Percentiles rank a stretch among this genome's conserved stretches.
Evolutionary conservation across 139 green algal genomes (phyloP).

Genomic region (Microglena sp.): DNA sequence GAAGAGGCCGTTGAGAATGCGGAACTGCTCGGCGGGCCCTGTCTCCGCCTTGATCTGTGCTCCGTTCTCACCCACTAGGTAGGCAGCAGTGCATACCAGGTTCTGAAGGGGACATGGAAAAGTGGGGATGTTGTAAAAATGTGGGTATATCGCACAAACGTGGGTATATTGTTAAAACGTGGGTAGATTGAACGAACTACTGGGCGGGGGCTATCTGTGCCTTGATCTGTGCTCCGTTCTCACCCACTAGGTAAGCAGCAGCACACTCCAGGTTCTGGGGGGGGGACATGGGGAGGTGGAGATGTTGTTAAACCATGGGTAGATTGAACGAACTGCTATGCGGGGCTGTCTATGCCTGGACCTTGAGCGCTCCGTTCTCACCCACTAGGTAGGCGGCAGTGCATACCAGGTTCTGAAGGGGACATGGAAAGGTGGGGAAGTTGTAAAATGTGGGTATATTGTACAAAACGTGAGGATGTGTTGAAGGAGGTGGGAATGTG

Average conservation of each 20-base stretch:
- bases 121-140: no score
- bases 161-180: no score
- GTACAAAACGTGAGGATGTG: no score
- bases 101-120: no score
- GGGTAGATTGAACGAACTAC: no score
- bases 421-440: no score
- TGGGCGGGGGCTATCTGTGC: slow-evolving; percentile 38
- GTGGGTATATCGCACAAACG: no score
- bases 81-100: slow-evolving; percentile 63
- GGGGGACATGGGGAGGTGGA: no score
- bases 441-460: no score
- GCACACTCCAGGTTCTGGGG: slow-evolving; percentile 47
- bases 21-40: slow-evolving; percentile 58
- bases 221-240: slow-evolving; percentile 69
- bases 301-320: no score
- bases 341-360: slow-evolving; percentile 32
- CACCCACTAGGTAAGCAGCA: slow-evolving; percentile 78
- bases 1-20: slow-evolving; percentile 66
- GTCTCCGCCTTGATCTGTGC: slow-evolving; percentile 41
- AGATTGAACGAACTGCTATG: slow-evolving; percentile 79
- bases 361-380: slow-evolving; percentile 70
- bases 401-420: slow-evolving; percentile 49
- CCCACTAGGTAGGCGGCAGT: slow-evolving; percentile 77
- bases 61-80: slow-evolving; percentile 85
- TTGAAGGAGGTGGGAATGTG: no score